Percentiles rank a stretch among this genome's conserved stretches.
phyloP scores from a whole-genome alignment of 495 filamentous ascomycete species.

The Annulohypoxylon stygium region DNA sequence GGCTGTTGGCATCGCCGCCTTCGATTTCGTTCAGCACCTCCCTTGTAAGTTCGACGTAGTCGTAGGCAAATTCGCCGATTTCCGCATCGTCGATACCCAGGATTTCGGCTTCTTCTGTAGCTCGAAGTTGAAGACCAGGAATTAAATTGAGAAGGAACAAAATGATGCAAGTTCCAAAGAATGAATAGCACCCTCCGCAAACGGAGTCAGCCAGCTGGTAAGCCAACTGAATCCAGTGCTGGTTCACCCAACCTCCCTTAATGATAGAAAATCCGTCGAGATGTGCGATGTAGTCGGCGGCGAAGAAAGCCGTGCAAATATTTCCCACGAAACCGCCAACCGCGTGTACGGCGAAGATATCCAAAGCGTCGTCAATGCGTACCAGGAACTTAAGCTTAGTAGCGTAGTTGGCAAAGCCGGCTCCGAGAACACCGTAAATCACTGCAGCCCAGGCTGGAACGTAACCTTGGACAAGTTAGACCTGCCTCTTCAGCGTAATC shows the following conservation, averaged over 20 bases:
- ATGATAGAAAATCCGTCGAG: constrained; percentile 83
- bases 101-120: constrained; percentile 86
- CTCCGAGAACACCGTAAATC: constrained; percentile 87
- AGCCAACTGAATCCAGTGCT: constrained; percentile 87
- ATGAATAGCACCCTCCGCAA: constrained; percentile 86
- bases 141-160: constrained; percentile 89
- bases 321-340: constrained; percentile 92
- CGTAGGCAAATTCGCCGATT: constrained; percentile 98
- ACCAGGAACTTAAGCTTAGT: constrained; percentile 96
- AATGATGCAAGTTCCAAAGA: constrained; percentile 86
- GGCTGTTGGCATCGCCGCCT: constrained; percentile 54
- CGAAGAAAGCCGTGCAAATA: constrained; percentile 90
- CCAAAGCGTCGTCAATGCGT: constrained; percentile 87
- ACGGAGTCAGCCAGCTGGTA: constrained; percentile 92
- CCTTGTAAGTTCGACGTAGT: constrained; percentile 92
- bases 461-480: constrained; percentile 65
- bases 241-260: constrained; percentile 90
- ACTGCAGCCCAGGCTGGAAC: constrained; percentile 96
- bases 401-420: constrained; percentile 89
- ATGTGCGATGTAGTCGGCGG: constrained; percentile 89
- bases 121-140: constrained; percentile 84
- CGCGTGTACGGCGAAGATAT: constrained; percentile 94
- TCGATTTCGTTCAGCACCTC: constrained; percentile 80
- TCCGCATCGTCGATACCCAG: constrained; percentile 94
- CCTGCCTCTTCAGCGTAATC: background rate